Evolutionary conservation across 169 alveolate genomes (phyloP), one percentile per base, ranked within the genome.

Genomic region (Perkinsus olseni): DNA sequence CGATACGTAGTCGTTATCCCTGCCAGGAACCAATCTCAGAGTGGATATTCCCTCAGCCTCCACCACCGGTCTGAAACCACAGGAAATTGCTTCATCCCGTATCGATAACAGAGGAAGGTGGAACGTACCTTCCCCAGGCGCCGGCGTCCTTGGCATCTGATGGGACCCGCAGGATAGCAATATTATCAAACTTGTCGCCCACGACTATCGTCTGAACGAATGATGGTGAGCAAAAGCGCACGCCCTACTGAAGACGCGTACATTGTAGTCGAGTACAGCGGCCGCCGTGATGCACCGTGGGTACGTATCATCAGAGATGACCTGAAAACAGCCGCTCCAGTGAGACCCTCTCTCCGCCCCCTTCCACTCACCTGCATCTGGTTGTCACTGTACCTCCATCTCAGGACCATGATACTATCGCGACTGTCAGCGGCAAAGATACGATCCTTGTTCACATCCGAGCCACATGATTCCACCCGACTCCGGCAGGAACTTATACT

Each of bases 221-320:
- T 3, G 31, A 10, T 11, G 50, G 3, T 40, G 50, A 13, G 31
- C 6, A 62, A 62, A 21, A 62, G 82, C 82, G 82, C 82, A 24
- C 91, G 38, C 39, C 39, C 92, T n/a, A 38, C 39, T 24, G 92
- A 92, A 39, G 93, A 95, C 21, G 93, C 92, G 1, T 24, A 90
- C 40, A 21, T 90, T 90, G 94, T 98, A 98, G 96, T 99, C 99
- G 36, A 99, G 96, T 48, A 98, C 96, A 45, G 97, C 98, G 8
- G 98, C 98, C 37, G 97, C 96, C 37, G 99, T 98, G 34, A 99
- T 96, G 99, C 99, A 99, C 95, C 99, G 96, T 39, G 99, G 98
- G 37, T 97, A 96, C 21, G 98, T 96, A 94, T 98, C 99, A 93
- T 98, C 99, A 0, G 99, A 98, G 48, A 98, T 95, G 92, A 95